Evolutionary conservation across 2,329 filamentous ascomycete genomes (phyloP).

Genomic region (Ophiostoma pallidulum): DNA sequence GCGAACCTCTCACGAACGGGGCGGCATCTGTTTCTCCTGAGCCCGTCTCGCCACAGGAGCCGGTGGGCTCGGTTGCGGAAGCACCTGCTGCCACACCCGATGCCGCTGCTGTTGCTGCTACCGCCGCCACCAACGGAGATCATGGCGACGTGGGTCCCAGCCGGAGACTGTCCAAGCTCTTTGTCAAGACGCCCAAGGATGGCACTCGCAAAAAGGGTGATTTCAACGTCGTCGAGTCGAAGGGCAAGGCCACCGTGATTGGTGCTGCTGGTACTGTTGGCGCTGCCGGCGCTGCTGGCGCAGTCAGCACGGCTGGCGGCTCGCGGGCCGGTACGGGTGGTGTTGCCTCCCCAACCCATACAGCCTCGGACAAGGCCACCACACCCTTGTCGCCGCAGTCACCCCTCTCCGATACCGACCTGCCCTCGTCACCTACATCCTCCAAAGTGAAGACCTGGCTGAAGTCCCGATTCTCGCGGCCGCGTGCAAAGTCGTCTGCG

Average conservation of each 20-base stretch:
- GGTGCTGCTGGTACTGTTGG: neutral
- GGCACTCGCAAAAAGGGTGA: neutral
- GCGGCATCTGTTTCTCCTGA: too few species aligned
- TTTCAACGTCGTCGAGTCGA: neutral
- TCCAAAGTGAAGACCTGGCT: constrained; percentile 34
- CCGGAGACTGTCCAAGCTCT: constrained; percentile 10
- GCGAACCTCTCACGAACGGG: too few species aligned
- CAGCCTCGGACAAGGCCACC: neutral
- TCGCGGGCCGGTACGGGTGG: neutral
- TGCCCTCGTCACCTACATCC: constrained; percentile 17
- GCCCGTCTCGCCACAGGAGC: too few species aligned
- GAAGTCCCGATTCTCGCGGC: constrained; percentile 30
- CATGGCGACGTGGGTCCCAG: neutral
- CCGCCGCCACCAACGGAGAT: neutral
- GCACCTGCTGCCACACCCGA: neutral
- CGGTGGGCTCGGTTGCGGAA: too few species aligned
- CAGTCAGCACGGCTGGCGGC: neutral
- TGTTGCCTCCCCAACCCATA: neutral
- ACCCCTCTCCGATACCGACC: constrained; percentile 12
- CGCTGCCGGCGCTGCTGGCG: constrained; percentile 2
- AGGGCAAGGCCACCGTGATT: neutral
- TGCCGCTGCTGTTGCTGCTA: neutral
- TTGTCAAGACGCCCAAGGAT: constrained; percentile 8
- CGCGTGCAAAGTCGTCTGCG: constrained; percentile 22
- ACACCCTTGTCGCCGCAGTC: constrained; percentile 4